Evolutionary conservation across 768 basidiomycete genomes (phyloP), one percentile per base, ranked within the genome.

Genomic region (Mycena indigotica): DNA sequence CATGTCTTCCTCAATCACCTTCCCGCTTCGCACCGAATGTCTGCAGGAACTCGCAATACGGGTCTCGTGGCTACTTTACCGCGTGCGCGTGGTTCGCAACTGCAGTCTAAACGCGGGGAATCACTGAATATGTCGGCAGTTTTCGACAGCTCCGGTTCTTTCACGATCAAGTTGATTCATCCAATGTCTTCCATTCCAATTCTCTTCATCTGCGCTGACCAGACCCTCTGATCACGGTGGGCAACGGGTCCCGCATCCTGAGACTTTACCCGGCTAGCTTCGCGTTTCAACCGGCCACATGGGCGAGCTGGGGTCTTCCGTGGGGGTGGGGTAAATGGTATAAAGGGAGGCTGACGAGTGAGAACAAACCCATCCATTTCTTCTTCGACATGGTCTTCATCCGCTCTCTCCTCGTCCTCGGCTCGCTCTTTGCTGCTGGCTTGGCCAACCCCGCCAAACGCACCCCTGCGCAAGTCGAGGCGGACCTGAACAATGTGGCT

Each of bases 401-500:
- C 23, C 51, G 51, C 57, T 35, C 45, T 35, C 26, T 63, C 16
- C 41, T 62, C 46, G 38, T 56, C 8, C 28, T 61, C 56, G 24
- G 21, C 29, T 57, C 58, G 29, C 40, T 59, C 23, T 13, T 61
- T 40, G 51, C 58, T 21, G 32, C 49, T 25, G 38, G 29, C 45
- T 49, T 58, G 16, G 48, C 60, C 8, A 46, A 61, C 38, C 56
- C 61, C 52, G 59, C 29, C 19, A 66, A 66, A 48, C 46, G 66
- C 51, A 61, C 60, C 12, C 66, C 70, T n/a, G 61, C 62, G 35
- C 58, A 70, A 19, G 61, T 75, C 56, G 57, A 66, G 52, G 38
- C 67, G 2, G 70, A 73, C 48, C 66, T 72, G 26, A 55, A 61
- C 2, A 58, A 28, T 5, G 67, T 72, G 45, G 51, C 65, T 4